Percentiles rank a stretch among this genome's conserved stretches.
Evolutionary conservation across 257 asterid species (phyloP).

Genomic region (Solanum chilense): DNA sequence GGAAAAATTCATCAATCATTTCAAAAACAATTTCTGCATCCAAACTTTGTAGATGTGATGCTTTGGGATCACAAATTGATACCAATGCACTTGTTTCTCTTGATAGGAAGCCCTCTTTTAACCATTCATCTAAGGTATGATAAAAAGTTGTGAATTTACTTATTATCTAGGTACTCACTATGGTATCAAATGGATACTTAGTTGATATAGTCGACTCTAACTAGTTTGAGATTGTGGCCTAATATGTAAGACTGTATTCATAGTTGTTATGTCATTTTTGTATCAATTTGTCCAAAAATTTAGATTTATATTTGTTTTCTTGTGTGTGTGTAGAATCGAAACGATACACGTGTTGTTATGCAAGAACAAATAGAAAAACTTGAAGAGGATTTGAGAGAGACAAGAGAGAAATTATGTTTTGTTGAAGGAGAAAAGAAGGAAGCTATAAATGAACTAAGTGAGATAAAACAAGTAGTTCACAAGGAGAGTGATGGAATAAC

Average conservation of each 20-base stretch:
- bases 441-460: constrained; percentile 23
- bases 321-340: constrained; percentile 13
- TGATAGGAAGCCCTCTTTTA: constrained; percentile 14
- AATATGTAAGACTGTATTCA: not conserved
- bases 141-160: not conserved
- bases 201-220: not conserved
- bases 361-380: constrained; percentile 37
- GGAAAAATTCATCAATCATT: constrained; percentile 13
- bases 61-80: constrained; percentile 12
- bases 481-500: not conserved
- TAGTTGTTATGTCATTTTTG: not conserved
- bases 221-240: not conserved
- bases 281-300: not conserved
- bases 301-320: not conserved
- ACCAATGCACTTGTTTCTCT: constrained; percentile 11
- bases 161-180: not conserved
- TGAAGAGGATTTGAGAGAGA: constrained; percentile 41
- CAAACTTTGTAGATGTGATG: not conserved
- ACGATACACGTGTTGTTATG: constrained; percentile 15
- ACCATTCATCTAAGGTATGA: constrained; percentile 18
- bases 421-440: constrained; percentile 23
- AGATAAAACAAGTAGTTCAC: constrained; percentile 9
- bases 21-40: constrained; percentile 41
- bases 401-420: constrained; percentile 13
- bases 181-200: not conserved